A percentile compares a stretch with the other conserved stretches of the same genome.
Evolutionary conservation across 345 rosid genomes (phyloP).

Genomic region (Anastatica hierochuntica): DNA sequence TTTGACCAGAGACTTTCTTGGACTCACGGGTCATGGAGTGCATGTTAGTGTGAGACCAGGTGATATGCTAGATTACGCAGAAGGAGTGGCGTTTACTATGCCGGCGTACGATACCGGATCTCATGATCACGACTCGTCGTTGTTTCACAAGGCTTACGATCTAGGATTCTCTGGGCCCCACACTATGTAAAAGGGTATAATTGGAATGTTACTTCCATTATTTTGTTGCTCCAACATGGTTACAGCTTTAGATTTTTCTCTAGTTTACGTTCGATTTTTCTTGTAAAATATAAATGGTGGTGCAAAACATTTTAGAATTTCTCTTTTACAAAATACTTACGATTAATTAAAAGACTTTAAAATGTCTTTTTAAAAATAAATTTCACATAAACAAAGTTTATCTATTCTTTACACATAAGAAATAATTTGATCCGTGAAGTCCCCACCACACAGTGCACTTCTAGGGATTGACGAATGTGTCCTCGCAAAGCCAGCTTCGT

Average conservation of each 20-base stretch:
- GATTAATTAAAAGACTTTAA: too few species aligned
- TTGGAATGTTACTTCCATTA: too few species aligned
- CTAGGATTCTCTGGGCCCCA: constrained; percentile 40
- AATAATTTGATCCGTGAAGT: constrained; percentile 2
- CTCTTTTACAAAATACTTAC: too few species aligned
- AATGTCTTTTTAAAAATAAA: too few species aligned
- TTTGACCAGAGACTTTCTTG: constrained; percentile 74
- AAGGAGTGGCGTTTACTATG: constrained; percentile 42
- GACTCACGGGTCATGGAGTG: constrained; percentile 38
- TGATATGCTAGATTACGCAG: constrained; percentile 39
- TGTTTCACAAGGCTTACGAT: constrained; percentile 41
- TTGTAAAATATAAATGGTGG: too few species aligned
- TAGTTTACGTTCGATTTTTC: too few species aligned
- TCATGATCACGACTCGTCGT: constrained; percentile 18
- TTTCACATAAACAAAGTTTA: too few species aligned
- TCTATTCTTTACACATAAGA: not conserved
- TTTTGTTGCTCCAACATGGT: too few species aligned
- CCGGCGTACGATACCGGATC: constrained; percentile 33
- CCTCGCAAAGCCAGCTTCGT: constrained; percentile 22
- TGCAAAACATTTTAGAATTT: too few species aligned
- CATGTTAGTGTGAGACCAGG: constrained; percentile 36
- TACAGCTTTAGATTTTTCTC: too few species aligned
- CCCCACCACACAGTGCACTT: not conserved
- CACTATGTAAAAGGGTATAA: constrained; percentile 10
- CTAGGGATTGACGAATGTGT: constrained; percentile 23